Base-by-base conservation (phyloP, 305 asterid genomes). In the Plantago coronopus region DNA sequence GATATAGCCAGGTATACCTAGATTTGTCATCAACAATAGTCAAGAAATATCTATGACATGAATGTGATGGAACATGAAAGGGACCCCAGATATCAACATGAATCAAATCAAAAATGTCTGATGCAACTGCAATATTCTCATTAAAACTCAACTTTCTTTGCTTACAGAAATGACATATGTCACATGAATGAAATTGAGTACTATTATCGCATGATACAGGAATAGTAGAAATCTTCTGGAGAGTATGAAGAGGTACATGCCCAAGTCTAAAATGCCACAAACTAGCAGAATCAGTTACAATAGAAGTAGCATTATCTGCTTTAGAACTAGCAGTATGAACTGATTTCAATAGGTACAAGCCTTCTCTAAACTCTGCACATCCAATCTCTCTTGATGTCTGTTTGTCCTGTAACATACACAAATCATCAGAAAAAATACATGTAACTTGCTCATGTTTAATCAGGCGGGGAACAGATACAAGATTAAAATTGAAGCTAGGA, bases 191-290 rank as follows among this genome's bases (percentile, higher is more conserved):
- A 15, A n/a, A 15, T 15, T n/a, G n/a, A n/a, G n/a, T n/a, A n/a
- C n/a, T n/a, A n/a, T n/a, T n/a, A n/a, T n/a, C n/a, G n/a, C n/a
- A n/a, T n/a, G n/a, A n/a, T n/a, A n/a, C n/a, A n/a, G n/a, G n/a
- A n/a, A n/a, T n/a, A n/a, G n/a, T n/a, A n/a, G 17, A 47, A 2
- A 19, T n/a, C 5, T 48, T 17, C 4, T 5, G 5, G 25, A 6
- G 18, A 10, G 4, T 53, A 12, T 49, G 23, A 19, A 70, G 0
- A 61, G 19, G 4, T 71, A 59, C 37, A 66, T 22, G 49, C 44
- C 34, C 94, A 90, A 87, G 2, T 79, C 74, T 2, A 78, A 42
- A 9, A 42, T 42, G 47, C 47, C 47, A 42, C 3, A 42, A 2
- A 42, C n/a, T 15, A 42, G 13, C n/a, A n/a, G n/a, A n/a, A n/a